Conservation (phyloP, 345 rosid species). For the Lenwebbia sp. region DNA sequence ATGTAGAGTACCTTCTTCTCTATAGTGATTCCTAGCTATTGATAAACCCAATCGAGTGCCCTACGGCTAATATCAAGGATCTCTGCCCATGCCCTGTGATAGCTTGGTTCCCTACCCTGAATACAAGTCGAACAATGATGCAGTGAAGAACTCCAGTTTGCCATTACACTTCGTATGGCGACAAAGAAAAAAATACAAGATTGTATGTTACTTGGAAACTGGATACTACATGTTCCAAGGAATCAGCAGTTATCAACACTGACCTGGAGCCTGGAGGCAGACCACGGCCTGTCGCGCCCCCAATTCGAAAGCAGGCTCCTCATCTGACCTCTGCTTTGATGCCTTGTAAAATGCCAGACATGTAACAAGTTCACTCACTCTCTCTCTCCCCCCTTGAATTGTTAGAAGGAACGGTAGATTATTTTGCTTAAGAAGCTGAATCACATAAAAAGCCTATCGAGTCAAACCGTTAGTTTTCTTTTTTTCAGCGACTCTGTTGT, state of each 20-base stretch:
- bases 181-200: not conserved
- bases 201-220: not conserved
- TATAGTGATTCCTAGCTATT: constrained; percentile 40
- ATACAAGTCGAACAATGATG: not conserved
- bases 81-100: constrained; percentile 70
- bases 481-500: too few relatives aligned
- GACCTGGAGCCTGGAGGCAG: constrained; percentile 84
- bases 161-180: not conserved
- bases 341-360: constrained; percentile 58
- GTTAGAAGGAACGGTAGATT: not conserved
- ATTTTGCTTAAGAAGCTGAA: not conserved
- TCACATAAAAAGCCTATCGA: not conserved
- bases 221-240: not conserved
- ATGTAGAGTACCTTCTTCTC: not conserved
- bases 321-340: constrained; percentile 63
- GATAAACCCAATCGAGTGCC: constrained; percentile 68
- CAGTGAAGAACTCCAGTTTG: not conserved
- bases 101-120: constrained; percentile 71
- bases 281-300: constrained; percentile 83
- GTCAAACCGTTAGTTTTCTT: not conserved
- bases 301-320: constrained; percentile 57
- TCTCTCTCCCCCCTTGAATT: not conserved
- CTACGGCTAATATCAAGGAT: constrained; percentile 61
- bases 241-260: not conserved
- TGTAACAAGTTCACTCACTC: too few relatives aligned